A percentile compares a stretch with the other conserved stretches of the same genome.
These are phyloP conservation scores for Coelastrella sp. DNA, from an alignment of 139 green algal genomes.

Conservation along the genomic window DNA sequence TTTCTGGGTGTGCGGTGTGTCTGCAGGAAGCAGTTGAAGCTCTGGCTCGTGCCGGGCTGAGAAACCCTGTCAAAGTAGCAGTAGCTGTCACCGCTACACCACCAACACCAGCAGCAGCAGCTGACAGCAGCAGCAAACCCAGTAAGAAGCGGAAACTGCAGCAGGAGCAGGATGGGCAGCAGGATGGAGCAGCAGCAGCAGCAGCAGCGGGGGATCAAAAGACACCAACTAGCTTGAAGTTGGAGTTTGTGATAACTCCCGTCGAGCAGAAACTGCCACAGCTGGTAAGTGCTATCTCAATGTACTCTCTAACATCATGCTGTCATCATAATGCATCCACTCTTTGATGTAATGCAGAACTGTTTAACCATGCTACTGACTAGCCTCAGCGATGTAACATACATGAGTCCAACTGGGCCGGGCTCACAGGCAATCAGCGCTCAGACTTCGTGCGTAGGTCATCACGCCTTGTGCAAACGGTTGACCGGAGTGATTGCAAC, in stretches of 20 bases:
- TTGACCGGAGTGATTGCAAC: no score
- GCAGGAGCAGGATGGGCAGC: neutral
- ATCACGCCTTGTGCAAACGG: no score
- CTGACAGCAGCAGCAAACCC: neutral
- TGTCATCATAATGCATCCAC: neutral
- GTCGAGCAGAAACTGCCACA: slow-evolving; percentile 81
- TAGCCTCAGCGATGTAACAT: no score
- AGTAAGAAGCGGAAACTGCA: slow-evolving; percentile 15
- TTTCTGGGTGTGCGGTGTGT: neutral
- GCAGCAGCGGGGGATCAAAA: slow-evolving; percentile 56
- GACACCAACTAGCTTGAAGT: slow-evolving; percentile 79
- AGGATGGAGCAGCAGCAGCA: neutral
- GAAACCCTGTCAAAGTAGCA: slow-evolving; percentile 87
- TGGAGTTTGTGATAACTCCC: slow-evolving; percentile 76
- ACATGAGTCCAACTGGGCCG: no score
- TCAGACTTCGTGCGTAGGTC: no score
- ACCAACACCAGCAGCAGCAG: slow-evolving; percentile 37
- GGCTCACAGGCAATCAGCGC: no score
- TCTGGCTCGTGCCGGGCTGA: slow-evolving; percentile 92
- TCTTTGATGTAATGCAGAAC: neutral
- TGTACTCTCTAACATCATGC: neutral
- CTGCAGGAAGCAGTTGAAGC: slow-evolving; percentile 81
- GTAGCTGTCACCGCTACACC: slow-evolving; percentile 24
- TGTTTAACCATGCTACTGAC: no score
- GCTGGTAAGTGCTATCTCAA: slow-evolving; percentile 62